Evolutionary conservation across 495 filamentous ascomycete species (phyloP), one percentile per base, ranked within the genome.

Genomic region (Thermothielavioides terrestris): DNA sequence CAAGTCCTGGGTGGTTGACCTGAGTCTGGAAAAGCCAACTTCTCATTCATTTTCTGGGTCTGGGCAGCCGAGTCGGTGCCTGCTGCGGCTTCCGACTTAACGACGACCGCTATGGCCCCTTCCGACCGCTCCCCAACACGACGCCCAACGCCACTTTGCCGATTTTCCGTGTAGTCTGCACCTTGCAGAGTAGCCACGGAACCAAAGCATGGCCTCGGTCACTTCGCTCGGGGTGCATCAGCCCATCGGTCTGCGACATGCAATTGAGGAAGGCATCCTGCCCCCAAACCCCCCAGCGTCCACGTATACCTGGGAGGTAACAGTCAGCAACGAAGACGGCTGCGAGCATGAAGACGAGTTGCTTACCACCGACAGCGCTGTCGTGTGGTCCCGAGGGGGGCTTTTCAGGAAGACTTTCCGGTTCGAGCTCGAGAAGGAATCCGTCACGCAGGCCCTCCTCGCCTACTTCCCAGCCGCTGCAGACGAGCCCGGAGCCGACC

Each of bases 341-440:
- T 67, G 69, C 36, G 64, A 69, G 17, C 73, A 73, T 37, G 80
- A 86, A 52, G 92, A 99, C 47, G 92, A 97, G 64, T 67, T 97
- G n/a, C 69, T 95, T 21, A 82, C 83, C 48, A 95, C 90, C 4
- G 77, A 84, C 27, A 76, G 76, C 52, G 85, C 86, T 57, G 92
- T 95, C 28, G 80, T 95, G 51, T 99, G 90, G 90, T 95, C 88
- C 27, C 79, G 86, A 44, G 89, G 87, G 36, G 85, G 85, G 40
- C 71, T 94, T 31, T 83, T 95, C 59, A 86, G 87, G 48, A 87
- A 89, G 60, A 79, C 87, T 52, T 99, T 89, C 69, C 81, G 78
- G 42, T 87, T 96, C 62, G 85, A 91, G 47, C 69, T 86, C 8
- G 92, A 97, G 60, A 82, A 88, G 50, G 88, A 96, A 61, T 71